Base-by-base conservation (phyloP, 2,329 filamentous ascomycete genomes). In the Acephala macrosclerotiorum region DNA sequence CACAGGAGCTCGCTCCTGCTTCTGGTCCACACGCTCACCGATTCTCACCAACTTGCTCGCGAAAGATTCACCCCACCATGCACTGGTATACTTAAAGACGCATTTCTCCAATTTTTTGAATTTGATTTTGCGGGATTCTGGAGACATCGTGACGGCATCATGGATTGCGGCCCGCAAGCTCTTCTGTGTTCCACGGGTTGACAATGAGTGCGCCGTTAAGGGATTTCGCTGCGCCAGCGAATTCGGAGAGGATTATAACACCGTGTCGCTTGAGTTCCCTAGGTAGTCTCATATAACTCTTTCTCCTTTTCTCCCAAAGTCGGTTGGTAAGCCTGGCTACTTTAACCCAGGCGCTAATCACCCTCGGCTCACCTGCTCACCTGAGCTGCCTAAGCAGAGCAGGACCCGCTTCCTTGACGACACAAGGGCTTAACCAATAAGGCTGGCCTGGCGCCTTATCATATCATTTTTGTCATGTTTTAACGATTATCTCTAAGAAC, bases 141-240 rank as follows among this genome's bases (percentile, higher is more conserved):
- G 89, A 61, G 91, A 91, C 93, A 98, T 97, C 62, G 94, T 97
- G 53, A 98, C 94, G 20, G 95, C 93, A 71, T 97, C 94, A 78
- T 97, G 92, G 72, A 98, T 94, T 6, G 94, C 93, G n/a, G 74
- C 93, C 92, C 47, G 95, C 94, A 42, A 98, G 84, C 79, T 98
- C 95, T 76, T 97, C 94, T 0, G 94, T 97, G 78, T 98, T 98
- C 96, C 96, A 99, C 0, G 96, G 96, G 79, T 99, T 99, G 75
- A 98, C 93, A 61, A 98, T 94, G 60, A 98, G 84, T 73, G 92
- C 94, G 67, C 95, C 95, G 72, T 97, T 97, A 64, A 99, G 85
- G 68, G 92, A 96, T 80, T 98, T 96, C 0, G 96, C 95, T 9
- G 96, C 96, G 51, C 96, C 96, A 0, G 96, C 94, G 76, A 99